phyloP scores from a whole-genome alignment of 805 yeast genomes.

The Limtongozyma cylindracea region DNA sequence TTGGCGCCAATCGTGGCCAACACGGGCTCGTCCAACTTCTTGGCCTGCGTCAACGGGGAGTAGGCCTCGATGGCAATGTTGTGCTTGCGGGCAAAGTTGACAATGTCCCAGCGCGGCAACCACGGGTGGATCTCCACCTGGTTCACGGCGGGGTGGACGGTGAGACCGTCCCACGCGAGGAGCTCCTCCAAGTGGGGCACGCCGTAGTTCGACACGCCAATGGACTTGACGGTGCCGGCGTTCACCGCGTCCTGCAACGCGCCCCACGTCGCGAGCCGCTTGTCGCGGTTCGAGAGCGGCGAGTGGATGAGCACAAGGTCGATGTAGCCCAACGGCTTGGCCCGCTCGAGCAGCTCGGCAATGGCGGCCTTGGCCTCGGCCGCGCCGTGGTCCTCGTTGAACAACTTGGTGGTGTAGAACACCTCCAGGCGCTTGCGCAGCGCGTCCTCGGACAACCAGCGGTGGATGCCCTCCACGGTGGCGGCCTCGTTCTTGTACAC shows the following conservation, averaged over 20 bases:
- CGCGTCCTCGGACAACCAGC: constrained; percentile 21
- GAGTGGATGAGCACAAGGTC: constrained; percentile 22
- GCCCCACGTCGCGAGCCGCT: constrained; percentile 36
- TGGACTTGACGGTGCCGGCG: constrained; percentile 28
- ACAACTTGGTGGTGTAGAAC: constrained; percentile 12
- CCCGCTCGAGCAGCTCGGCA: constrained; percentile 17
- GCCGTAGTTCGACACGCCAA: constrained; percentile 67
- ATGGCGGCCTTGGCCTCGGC: constrained; percentile 24
- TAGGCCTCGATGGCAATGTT: constrained; percentile 47
- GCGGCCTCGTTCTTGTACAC: constrained; percentile 39
- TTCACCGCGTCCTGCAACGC: constrained; percentile 56
- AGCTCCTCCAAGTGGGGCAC: constrained; percentile 31
- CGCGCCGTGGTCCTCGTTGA: constrained; percentile 13
- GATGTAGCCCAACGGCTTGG: constrained; percentile 12
- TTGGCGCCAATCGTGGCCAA: constrained; percentile 21
- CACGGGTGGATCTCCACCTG: constrained; percentile 76
- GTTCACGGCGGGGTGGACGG: constrained; percentile 34
- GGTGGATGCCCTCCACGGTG: constrained; percentile 29
- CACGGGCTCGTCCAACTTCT: constrained; percentile 25
- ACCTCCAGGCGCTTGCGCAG: constrained; percentile 6
- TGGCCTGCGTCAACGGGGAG: constrained; percentile 54
- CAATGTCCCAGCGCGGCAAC: constrained; percentile 42
- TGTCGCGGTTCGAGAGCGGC: constrained; percentile 14
- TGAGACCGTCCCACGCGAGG: constrained; percentile 19
- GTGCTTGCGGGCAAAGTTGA: constrained; percentile 27